A percentile compares a stretch with the other conserved stretches of the same genome.
Evolutionary conservation across 139 green algal species (phyloP).

Genomic region (Micractinium sp.): DNA sequence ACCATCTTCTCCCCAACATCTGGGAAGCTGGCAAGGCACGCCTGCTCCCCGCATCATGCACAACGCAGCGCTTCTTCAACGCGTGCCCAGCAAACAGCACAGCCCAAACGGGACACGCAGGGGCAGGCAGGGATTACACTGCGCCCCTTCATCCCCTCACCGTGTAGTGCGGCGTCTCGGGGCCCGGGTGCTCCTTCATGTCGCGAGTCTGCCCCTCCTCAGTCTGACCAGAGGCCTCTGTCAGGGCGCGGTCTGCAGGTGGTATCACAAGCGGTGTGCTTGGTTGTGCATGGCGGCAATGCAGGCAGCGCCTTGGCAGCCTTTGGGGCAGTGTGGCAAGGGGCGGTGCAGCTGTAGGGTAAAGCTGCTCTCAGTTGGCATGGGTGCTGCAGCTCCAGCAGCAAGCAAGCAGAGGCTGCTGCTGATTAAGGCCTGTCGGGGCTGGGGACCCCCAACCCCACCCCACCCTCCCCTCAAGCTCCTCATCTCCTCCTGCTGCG

Average conservation of each 20-base stretch:
- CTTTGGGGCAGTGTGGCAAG: no score
- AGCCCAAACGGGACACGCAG: no score
- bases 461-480: no score
- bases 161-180: not conserved
- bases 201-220: conserved; percentile 4
- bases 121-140: no score
- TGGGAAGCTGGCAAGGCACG: not conserved
- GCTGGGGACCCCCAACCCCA: no score
- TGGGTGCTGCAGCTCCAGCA: not conserved
- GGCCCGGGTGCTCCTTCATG: not conserved
- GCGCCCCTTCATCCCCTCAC: not conserved
- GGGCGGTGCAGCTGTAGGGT: no score
- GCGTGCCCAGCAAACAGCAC: no score
- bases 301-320: no score
- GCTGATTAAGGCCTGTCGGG: not conserved
- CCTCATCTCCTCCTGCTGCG: no score
- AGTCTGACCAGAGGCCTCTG: not conserved
- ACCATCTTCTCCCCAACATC: no score
- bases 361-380: not conserved
- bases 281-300: no score
- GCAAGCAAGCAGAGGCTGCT: not conserved
- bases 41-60: not conserved
- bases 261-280: no score
- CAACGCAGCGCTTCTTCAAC: not conserved
- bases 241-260: not conserved